Conservation (phyloP, 2,329 filamentous ascomycete genomes). For the Hymenoscyphus fraxineus region DNA sequence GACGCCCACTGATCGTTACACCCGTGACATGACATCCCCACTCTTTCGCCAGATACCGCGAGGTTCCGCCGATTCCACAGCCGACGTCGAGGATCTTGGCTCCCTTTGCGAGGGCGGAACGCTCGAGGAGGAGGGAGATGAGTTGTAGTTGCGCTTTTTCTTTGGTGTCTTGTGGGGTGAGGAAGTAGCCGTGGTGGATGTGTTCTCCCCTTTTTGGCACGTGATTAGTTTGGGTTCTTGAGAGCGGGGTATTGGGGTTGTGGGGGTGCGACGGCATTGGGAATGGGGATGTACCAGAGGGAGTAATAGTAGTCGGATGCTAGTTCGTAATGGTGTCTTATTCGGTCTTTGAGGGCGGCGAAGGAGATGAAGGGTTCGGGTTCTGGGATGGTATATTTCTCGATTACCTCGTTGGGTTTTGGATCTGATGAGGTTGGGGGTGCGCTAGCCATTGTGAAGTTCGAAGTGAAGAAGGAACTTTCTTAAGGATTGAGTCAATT, state of each 20-base stretch:
- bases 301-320: conserved; percentile 60
- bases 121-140: conserved; percentile 51
- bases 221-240: background rate
- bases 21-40: conserved; percentile 53
- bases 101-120: conserved; percentile 39
- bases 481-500: background rate
- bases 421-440: background rate
- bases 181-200: conserved; percentile 61
- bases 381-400: conserved; percentile 25
- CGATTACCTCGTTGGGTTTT: conserved; percentile 13
- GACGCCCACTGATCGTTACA: conserved; percentile 56
- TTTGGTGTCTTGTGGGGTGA: conserved; percentile 49
- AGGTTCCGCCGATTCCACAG: conserved; percentile 58
- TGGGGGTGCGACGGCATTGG: background rate
- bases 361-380: conserved; percentile 29
- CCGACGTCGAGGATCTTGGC: conserved; percentile 55
- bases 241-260: background rate
- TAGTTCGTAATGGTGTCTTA: conserved; percentile 57
- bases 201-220: conserved; percentile 52
- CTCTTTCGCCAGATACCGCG: conserved; percentile 50
- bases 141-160: conserved; percentile 55
- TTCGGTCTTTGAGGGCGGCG: conserved; percentile 29
- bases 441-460: background rate
- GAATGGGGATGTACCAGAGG: conserved; percentile 45
- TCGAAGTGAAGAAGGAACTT: background rate